phyloP scores from a whole-genome alignment of 192 early-diverging fungal species.

The Dimargaris verticillata region DNA sequence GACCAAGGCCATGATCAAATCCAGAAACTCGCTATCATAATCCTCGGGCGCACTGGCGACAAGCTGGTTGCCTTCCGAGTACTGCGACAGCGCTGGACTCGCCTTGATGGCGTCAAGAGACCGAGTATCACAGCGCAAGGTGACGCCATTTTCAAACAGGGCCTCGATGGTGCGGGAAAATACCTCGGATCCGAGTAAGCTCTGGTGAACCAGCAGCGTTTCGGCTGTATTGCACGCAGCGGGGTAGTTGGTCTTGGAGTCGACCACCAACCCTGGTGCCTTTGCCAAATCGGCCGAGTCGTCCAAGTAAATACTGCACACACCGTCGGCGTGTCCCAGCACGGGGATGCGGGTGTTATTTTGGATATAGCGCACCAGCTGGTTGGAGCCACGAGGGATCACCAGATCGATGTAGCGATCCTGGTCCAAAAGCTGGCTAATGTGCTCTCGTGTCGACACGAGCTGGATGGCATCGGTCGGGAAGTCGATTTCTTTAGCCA shows the following conservation, averaged over 20 bases:
- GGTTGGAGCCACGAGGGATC: conserved; percentile 85
- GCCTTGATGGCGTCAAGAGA: conserved; percentile 23
- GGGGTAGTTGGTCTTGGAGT: conserved; percentile 87
- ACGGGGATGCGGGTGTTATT: conserved; percentile 94
- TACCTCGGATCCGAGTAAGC: conserved; percentile 21
- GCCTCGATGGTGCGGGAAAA: conserved; percentile 37
- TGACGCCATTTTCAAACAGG: conserved; percentile 40
- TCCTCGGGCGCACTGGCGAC: conserved; percentile 32
- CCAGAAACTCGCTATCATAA: conserved; percentile 84
- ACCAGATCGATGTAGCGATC: conserved; percentile 92
- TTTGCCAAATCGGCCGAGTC: conserved; percentile 59
- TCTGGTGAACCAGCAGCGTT: conserved; percentile 69
- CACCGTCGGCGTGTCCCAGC: conserved; percentile 96
- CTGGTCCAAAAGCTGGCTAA: conserved; percentile 63
- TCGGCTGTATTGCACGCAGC: conserved; percentile 94
- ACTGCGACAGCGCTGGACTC: conserved; percentile 13
- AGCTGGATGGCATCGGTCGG: conserved; percentile 65
- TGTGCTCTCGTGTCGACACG: conserved; percentile 79
- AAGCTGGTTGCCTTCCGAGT: conserved; percentile 12
- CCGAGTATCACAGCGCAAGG: conserved; percentile 39
- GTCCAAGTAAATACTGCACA: conserved; percentile 87
- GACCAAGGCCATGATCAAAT: conserved; percentile 66
- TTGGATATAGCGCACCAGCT: conserved; percentile 80
- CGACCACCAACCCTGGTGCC: conserved; percentile 65
- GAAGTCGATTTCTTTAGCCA: conserved; percentile 25